These are phyloP conservation scores for Metarhizium brunneum DNA, from an alignment of 2,329 filamentous ascomycete genomes.

Conservation along the genomic window DNA sequence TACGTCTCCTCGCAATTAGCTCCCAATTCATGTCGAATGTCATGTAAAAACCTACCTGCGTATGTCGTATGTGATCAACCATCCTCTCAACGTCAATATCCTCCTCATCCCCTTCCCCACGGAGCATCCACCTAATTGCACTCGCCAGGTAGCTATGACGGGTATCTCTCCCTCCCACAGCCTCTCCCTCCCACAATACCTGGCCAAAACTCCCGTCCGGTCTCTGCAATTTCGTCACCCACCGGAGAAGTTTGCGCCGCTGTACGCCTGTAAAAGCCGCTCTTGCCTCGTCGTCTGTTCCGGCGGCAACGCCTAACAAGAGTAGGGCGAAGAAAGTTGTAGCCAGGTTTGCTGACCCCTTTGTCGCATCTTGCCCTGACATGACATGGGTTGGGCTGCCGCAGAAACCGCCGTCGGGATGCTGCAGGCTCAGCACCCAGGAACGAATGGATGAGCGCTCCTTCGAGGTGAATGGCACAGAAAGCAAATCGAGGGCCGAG, in stretches of 20 bases:
- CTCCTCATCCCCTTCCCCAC: conserved; percentile 46
- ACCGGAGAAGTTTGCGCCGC: conserved; percentile 56
- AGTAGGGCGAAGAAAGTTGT: conserved; percentile 85
- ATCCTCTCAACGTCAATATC: conserved; percentile 70
- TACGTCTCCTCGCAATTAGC: conserved; percentile 48
- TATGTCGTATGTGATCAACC: conserved; percentile 58
- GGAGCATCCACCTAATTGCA: conserved; percentile 72
- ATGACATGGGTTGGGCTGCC: conserved; percentile 63
- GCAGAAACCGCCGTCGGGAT: conserved; percentile 79
- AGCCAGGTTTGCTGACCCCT: conserved; percentile 59
- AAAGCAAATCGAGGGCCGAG: conserved; percentile 74
- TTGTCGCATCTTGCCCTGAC: conserved; percentile 32
- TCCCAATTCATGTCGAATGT: not conserved
- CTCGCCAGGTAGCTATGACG: conserved; percentile 82
- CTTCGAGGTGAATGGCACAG: conserved; percentile 40
- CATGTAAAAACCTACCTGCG: conserved; percentile 32
- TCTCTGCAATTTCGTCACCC: conserved; percentile 70
- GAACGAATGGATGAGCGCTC: conserved; percentile 41
- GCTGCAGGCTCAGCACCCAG: conserved; percentile 84
- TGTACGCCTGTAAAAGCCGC: conserved; percentile 54
- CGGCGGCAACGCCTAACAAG: conserved; percentile 48
- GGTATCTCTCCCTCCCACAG: conserved; percentile 77
- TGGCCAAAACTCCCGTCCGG: conserved; percentile 88
- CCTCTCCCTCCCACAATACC: conserved; percentile 46
- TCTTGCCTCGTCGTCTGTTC: conserved; percentile 26